Conservation (phyloP, 2,329 filamentous ascomycete genomes). For the Xylaria polymorpha region DNA sequence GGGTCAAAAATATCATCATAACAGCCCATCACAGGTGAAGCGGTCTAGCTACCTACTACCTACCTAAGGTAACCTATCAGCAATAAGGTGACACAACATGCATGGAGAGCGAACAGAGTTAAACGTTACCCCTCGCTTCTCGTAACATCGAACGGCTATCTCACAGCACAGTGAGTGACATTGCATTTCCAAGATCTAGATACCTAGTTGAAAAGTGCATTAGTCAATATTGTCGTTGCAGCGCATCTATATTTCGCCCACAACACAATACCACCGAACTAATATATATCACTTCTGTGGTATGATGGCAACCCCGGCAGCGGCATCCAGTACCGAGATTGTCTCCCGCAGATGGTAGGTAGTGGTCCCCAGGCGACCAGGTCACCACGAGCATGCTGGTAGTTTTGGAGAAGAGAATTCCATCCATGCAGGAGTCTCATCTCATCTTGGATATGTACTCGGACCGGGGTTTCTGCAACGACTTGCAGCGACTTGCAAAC, state of each 20-base stretch:
- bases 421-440: conserved; percentile 10
- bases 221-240: background rate
- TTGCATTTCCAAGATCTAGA: too few species aligned
- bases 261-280: background rate
- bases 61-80: too few species aligned
- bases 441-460: background rate
- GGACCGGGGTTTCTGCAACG: background rate
- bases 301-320: conserved; percentile 1
- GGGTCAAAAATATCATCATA: background rate
- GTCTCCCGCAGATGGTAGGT: background rate
- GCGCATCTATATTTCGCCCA: background rate
- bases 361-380: background rate
- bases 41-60: too few species aligned
- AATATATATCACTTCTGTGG: background rate
- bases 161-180: too few species aligned
- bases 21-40: too few species aligned
- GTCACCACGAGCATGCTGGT: too few species aligned
- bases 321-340: conserved; percentile 18
- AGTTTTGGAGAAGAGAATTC: too few species aligned
- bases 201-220: too few species aligned
- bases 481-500: conserved; percentile 2
- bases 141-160: too few species aligned
- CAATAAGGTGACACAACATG: background rate
- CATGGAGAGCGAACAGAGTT: too few species aligned
- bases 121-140: too few species aligned